Base-by-base conservation (phyloP, 371 early-diverging fungal species). In the Haplosporangium sp. region DNA sequence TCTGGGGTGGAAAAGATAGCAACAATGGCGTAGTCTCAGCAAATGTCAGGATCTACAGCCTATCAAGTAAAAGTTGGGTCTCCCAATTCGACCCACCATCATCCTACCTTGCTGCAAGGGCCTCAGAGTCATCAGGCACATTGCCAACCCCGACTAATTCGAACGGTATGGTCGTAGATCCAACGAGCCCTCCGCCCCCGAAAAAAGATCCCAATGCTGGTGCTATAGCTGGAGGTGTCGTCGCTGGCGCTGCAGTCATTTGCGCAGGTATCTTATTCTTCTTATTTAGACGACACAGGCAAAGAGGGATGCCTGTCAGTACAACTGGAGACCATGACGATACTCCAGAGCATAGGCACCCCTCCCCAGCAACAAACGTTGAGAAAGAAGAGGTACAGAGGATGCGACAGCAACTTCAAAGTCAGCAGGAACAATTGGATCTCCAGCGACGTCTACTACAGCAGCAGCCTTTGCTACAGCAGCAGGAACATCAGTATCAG, bases 221-320 rank as follows among this genome's bases (percentile, higher is more conserved):
- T 4, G 69, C 62, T 1, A 76, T 76, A 47, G 77, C 77, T 13
- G 77, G 71, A 53, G 62, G 67, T 10, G 55, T 64, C 1, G 73
- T 72, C 4, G 73, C 56, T 0, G 73, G 62, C 23, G 48, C 72
- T 1, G 73, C 69, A 0, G 46, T 68, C 11, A 54, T 72, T 18
- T 62, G 67, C 37, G 56, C 45, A 12, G 41, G 21, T 2, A 62
- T 63, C 1, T 51, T 77, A 7, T 55, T 71, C 29, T 55, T 64
- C 54, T 11, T 77, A 1, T 60, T 71, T 42, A 51, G 55, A 18
- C 37, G 55, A 18, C 59, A 54, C 18, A 70, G 47, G 13, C 58
- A 66, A 21, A 45, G 53, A 7, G 42, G 45, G 0, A 11, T 42
- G 0, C 65, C 47, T 18, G 54, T 58, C n/a, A 16, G 55, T 6